These are phyloP conservation scores for Amphibolis antarctica DNA, from an alignment of 106 monocot species.

Conservation along the genomic window DNA sequence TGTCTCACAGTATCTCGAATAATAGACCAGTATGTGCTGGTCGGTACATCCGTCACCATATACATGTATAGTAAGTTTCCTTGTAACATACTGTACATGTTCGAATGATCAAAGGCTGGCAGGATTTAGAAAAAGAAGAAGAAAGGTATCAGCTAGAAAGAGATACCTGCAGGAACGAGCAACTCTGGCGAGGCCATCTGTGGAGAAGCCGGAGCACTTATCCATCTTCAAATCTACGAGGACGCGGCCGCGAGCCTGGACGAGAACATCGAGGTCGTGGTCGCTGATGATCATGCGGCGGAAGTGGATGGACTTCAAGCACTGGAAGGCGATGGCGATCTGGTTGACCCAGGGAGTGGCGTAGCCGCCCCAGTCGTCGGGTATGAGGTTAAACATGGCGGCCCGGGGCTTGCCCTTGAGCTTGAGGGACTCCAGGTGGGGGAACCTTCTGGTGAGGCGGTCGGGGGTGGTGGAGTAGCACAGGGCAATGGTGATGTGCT, in stretches of 20 bases:
- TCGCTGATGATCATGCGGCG: conserved; percentile 77
- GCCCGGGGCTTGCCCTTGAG: conserved; percentile 92
- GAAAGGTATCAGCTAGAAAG: background rate
- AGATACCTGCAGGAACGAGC: conserved; percentile 70
- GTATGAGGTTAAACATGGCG: conserved; percentile 92
- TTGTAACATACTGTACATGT: too few species aligned
- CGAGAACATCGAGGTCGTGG: conserved; percentile 40
- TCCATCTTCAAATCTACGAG: conserved; percentile 65
- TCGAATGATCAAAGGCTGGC: background rate
- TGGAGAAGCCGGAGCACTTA: conserved; percentile 87
- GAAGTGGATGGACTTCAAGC: conserved; percentile 65
- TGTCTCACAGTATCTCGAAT: too few species aligned
- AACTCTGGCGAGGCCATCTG: conserved; percentile 44
- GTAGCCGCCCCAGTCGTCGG: conserved; percentile 93
- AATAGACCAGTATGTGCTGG: too few species aligned
- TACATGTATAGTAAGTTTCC: too few species aligned
- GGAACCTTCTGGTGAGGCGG: conserved; percentile 63
- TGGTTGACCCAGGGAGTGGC: conserved; percentile 62
- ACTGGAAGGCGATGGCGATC: conserved; percentile 40
- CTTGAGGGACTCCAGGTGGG: conserved; percentile 64
- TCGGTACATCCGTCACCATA: too few species aligned
- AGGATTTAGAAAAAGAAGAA: background rate
- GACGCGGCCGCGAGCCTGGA: conserved; percentile 36
- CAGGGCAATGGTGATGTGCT: conserved; percentile 85
- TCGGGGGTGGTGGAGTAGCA: conserved; percentile 72